phyloP scores from a whole-genome alignment of 208 protist genomes.

The Leishmania tarentolae region DNA sequence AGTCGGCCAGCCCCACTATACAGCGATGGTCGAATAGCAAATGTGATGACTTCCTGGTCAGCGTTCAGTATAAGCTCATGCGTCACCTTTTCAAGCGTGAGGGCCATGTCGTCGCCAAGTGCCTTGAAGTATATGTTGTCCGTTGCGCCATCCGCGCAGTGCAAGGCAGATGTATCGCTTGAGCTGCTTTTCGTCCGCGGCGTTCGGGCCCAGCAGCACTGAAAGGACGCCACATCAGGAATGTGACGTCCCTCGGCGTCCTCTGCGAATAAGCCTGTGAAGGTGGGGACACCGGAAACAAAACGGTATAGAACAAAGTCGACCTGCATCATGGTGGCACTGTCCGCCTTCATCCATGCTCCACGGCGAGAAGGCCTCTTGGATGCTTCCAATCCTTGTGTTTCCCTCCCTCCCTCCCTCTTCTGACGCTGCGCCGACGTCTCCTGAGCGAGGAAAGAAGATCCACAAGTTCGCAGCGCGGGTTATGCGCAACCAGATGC shows the following conservation, averaged over 20 bases:
- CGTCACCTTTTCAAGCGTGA: conserved; percentile 44
- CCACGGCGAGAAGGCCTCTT: not conserved
- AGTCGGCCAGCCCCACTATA: conserved; percentile 44
- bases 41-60: conserved; percentile 62
- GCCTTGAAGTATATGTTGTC: conserved; percentile 55
- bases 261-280: conserved; percentile 60
- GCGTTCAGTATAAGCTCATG: conserved; percentile 40
- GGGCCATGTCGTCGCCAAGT: conserved; percentile 58
- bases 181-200: conserved; percentile 35
- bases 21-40: conserved; percentile 57
- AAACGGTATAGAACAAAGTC: conserved; percentile 83
- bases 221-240: conserved; percentile 64
- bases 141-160: conserved; percentile 24
- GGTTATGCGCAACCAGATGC: not conserved
- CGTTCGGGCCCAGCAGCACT: conserved; percentile 62
- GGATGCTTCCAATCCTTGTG: not conserved
- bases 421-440: not conserved
- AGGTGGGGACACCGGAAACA: conserved; percentile 70
- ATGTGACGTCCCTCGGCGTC: conserved; percentile 58
- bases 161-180: not conserved
- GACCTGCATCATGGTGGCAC: conserved; percentile 51
- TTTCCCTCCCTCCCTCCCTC: not conserved
- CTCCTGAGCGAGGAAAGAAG: not conserved
- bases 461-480: not conserved
- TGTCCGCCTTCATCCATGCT: not conserved